Base-by-base conservation (phyloP, 2,329 filamentous ascomycete species). In the Blastomyces emzantsi region DNA sequence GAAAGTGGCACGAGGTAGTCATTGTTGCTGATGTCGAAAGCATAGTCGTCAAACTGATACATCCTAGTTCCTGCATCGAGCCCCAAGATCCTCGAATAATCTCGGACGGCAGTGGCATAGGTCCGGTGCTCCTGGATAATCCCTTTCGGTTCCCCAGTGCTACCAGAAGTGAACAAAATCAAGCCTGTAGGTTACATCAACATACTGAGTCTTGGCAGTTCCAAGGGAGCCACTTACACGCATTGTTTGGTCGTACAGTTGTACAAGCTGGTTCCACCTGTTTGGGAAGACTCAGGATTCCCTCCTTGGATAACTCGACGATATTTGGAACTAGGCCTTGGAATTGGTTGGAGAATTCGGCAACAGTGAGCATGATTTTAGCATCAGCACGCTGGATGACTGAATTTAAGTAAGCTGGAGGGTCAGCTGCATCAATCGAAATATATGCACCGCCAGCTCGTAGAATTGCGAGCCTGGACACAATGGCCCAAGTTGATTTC, bases 21-120 rank as follows among this genome's bases (percentile, higher is more conserved):
- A 73, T 95, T 95, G 6, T 95, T 87, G 0, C 89, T 93, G 5
- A 95, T 90, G 17, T 63, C 62, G 49, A 60, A 63, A 17, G 56
- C 47, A 54, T 63, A 63, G 28, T 58, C 45, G 22, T 58, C 62
- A 39, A 63, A 63, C 57, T 63, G 62, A 22, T 60, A 51, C 55
- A 61, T 58, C 17, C 62, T 45, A 51, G 45, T 54, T n/a, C 15
- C 33, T 28, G 47, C 36, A 45, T 60, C 49, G 45, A 63, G 36
- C 17, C 47, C 39, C 15, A 63, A 25, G 11, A 55, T 43, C 39
- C 52, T 33, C 9, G 61, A 36, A 30, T 63, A 56, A 33, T 59
- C 62, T 30, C 54, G 39, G 13, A 60, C 49, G n/a, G 52, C 49
- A 30, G 62, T 63, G 30, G 43, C 41, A 41, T 60, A 49, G 47